Evolutionary conservation across 2,329 filamentous ascomycete species (phyloP), one percentile per base, ranked within the genome.

Genomic region (Ophiocordyceps camponoti-leonardi): DNA sequence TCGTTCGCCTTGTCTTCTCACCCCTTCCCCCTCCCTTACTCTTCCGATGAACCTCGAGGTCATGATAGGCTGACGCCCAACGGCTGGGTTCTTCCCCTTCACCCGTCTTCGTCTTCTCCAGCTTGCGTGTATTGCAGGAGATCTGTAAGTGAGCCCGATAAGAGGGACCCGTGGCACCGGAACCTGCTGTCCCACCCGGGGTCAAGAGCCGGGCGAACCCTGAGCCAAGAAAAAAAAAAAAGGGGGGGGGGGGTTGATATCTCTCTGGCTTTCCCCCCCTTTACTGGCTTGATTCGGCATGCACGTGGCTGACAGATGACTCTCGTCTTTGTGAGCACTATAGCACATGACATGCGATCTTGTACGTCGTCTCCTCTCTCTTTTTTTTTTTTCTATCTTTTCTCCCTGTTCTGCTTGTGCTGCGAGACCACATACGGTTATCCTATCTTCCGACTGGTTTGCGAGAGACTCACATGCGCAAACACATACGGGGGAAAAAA

Each of bases 311-410:
- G 43, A 48, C 45, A 16, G 49, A 47, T 44, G 18, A 18, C 35
- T 35, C 51, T 54, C 48, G 54, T 49, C 47, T 49, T 45, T 43
- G 47, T 50, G 46, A 50, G 50, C 50, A 39, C 48, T 49, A 50
- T 67, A 87, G 83, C 85, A 90, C 76, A 90, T 90, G 84, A 90
- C 84, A 61, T 90, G 85, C 73, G 84, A 90, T 73, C 80, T 85
- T 69, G 83, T 87, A 83, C 72, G 80, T 77, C 46, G 26, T 28
- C 26, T 8, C 10, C 26, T 28, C 44, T 41, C 14, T 12, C 18
- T 42, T 2, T 33, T 14, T 16, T 10, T 4, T 33, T 2, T 33
- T 14, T 6, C 31, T 14, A 6, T 33, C 31, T 33, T n/a, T 33
- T 39, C 18, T 20, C n/a, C 35, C 35, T 8, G 11, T n/a, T 19